Conservation (phyloP, 495 filamentous ascomycete genomes). For the Penicillium lagena region DNA sequence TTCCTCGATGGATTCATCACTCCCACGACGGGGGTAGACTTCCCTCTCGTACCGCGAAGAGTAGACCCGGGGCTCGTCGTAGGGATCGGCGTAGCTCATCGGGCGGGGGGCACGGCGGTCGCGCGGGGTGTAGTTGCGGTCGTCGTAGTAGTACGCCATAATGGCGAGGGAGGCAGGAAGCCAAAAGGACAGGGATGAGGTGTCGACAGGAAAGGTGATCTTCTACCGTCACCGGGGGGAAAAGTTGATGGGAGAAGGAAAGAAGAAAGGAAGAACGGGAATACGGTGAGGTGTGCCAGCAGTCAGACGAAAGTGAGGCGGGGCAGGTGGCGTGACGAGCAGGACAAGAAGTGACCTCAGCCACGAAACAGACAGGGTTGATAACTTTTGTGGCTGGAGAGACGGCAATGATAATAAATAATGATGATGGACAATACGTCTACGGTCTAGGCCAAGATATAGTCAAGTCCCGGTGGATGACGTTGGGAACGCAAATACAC, state of each 20-base stretch:
- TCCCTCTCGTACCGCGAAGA: constrained; percentile 25
- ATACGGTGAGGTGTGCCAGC: constrained; percentile 2
- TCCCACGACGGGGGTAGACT: constrained; percentile 47
- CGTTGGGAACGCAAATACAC: neutral
- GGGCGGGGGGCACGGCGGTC: constrained; percentile 25
- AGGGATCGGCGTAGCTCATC: constrained; percentile 23
- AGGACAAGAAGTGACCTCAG: too few relatives aligned
- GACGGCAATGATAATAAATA: neutral
- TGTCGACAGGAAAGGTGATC: neutral
- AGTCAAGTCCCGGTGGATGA: neutral
- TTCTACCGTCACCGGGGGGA: constrained; percentile 11
- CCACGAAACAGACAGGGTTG: too few relatives aligned
- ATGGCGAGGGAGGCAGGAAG: constrained; percentile 1
- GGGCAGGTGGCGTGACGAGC: constrained; percentile 21
- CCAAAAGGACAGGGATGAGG: constrained; percentile 1
- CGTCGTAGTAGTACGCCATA: constrained; percentile 42
- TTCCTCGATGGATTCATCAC: constrained; percentile 62
- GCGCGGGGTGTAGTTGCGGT: constrained; percentile 24
- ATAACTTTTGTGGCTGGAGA: constrained; percentile 7
- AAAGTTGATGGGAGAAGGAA: constrained; percentile 4
- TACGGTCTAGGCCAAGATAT: neutral
- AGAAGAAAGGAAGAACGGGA: constrained; percentile 1
- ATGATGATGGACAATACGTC: too few relatives aligned
- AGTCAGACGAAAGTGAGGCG: constrained; percentile 7
- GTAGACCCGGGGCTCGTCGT: constrained; percentile 18